Conservation (phyloP, 768 basidiomycete genomes). For the Serendipita sp. region DNA sequence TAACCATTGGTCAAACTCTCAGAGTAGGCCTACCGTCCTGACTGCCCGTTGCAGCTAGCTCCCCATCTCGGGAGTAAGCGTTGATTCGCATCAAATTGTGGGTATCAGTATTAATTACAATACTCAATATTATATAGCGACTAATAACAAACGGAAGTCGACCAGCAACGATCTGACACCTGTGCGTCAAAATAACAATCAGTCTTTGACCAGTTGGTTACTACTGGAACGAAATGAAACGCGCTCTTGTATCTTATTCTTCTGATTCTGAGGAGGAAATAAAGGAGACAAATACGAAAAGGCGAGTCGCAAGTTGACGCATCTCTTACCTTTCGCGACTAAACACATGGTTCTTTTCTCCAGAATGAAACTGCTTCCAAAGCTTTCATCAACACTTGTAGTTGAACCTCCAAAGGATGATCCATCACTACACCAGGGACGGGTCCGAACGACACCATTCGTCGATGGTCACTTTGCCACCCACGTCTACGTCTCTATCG, state of each 20-base stretch:
- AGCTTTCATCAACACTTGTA: slow-evolving; percentile 34
- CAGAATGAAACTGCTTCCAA: slow-evolving; percentile 42
- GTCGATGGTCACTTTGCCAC: slow-evolving; percentile 76
- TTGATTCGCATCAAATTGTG: too few relatives aligned
- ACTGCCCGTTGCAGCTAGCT: too few relatives aligned
- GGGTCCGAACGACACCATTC: slow-evolving; percentile 56
- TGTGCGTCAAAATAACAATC: too few relatives aligned
- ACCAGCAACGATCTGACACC: too few relatives aligned
- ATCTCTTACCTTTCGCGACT: not conserved
- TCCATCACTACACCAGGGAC: slow-evolving; percentile 72
- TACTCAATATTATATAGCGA: too few relatives aligned
- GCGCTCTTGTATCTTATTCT: not conserved
- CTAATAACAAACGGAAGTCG: too few relatives aligned
- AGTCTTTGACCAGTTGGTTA: too few relatives aligned
- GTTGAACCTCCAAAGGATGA: slow-evolving; percentile 43
- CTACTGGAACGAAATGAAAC: not conserved
- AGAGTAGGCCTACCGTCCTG: too few relatives aligned
- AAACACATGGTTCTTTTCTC: not conserved
- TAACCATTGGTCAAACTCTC: too few relatives aligned
- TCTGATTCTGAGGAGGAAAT: not conserved
- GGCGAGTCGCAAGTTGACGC: not conserved
- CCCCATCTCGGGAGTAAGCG: too few relatives aligned
- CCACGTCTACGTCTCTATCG: slow-evolving; percentile 58
- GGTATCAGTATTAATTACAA: too few relatives aligned
- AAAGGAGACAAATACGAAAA: not conserved